Percentiles rank a stretch among this genome's conserved stretches.
These are phyloP conservation scores for Jasminum sambac DNA, from an alignment of 257 asterid species.

Conservation along the genomic window DNA sequence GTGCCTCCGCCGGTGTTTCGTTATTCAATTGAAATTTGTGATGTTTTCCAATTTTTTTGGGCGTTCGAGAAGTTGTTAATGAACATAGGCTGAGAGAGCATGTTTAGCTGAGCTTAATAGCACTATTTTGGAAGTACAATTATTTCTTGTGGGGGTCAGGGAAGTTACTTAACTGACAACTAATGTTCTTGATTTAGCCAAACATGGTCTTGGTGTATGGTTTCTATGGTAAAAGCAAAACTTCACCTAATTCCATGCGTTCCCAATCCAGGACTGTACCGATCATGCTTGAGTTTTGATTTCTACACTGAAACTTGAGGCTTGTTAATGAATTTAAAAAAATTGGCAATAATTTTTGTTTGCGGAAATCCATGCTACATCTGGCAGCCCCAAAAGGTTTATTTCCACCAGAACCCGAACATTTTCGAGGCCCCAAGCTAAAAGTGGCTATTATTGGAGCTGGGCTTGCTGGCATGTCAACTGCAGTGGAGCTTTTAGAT, in stretches of 20 bases:
- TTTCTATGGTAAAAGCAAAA: background rate
- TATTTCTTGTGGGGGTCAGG: background rate
- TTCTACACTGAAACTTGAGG: slow-evolving; percentile 6
- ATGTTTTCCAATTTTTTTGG: background rate
- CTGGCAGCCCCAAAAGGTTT: slow-evolving; percentile 95
- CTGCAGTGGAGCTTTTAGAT: slow-evolving; percentile 98
- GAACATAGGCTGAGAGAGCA: background rate
- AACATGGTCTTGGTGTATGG: background rate
- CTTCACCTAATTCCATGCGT: background rate
- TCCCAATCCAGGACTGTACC: background rate
- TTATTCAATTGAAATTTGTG: slow-evolving; percentile 5
- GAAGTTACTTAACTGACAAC: background rate
- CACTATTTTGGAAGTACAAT: background rate
- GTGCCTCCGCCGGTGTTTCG: too few relatives aligned
- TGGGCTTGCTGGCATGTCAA: slow-evolving; percentile 99
- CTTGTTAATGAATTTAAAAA: background rate
- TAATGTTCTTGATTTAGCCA: background rate
- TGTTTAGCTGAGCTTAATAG: background rate
- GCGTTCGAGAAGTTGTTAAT: background rate
- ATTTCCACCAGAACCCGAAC: slow-evolving; percentile 96
- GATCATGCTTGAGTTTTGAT: slow-evolving; percentile 17
- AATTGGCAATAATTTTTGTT: background rate
- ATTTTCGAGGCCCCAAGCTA: slow-evolving; percentile 90
- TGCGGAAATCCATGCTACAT: slow-evolving; percentile 22
- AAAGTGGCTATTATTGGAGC: slow-evolving; percentile 97